phyloP scores from a whole-genome alignment of 164 flowering plant species.

The Amborella trichopoda region DNA sequence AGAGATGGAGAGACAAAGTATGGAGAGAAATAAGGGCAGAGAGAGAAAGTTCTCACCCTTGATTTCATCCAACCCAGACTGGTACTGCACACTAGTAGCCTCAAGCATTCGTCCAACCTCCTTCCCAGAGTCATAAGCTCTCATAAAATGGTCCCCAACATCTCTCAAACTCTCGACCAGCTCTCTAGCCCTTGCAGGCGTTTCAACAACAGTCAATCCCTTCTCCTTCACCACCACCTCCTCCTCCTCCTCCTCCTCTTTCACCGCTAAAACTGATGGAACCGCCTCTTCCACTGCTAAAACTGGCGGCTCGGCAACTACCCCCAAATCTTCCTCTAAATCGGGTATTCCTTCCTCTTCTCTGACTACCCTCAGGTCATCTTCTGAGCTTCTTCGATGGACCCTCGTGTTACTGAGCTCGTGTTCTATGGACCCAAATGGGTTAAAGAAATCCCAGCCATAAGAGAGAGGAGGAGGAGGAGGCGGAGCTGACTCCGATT shows the following conservation, averaged over 20 bases:
- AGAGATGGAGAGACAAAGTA: too few species aligned
- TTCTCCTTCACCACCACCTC: constrained; percentile 19
- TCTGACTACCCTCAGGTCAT: constrained; percentile 67
- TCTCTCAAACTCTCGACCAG: constrained; percentile 74
- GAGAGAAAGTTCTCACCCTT: constrained; percentile 75
- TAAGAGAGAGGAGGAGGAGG: constrained; percentile 46
- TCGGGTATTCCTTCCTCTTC: constrained; percentile 66
- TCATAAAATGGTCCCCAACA: constrained; percentile 66
- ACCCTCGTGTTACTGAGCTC: constrained; percentile 29
- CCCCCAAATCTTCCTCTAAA: constrained; percentile 18
- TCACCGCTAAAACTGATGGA: neutral
- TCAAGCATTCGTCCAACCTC: constrained; percentile 86
- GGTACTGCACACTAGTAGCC: constrained; percentile 52
- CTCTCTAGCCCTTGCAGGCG: constrained; percentile 66
- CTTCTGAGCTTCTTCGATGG: constrained; percentile 41
- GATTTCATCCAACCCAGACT: constrained; percentile 69
- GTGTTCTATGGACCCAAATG: constrained; percentile 47
- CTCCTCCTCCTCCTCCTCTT: neutral
- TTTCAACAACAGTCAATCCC: constrained; percentile 47
- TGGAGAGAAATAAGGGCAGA: too few species aligned
- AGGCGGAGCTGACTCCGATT: constrained; percentile 16
- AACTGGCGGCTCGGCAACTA: constrained; percentile 18
- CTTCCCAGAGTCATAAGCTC: constrained; percentile 81
- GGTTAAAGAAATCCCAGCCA: constrained; percentile 31
- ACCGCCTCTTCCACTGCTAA: constrained; percentile 38